Conservation (phyloP, 2,329 filamentous ascomycete species). For the Ceratocystiopsis sp. region DNA sequence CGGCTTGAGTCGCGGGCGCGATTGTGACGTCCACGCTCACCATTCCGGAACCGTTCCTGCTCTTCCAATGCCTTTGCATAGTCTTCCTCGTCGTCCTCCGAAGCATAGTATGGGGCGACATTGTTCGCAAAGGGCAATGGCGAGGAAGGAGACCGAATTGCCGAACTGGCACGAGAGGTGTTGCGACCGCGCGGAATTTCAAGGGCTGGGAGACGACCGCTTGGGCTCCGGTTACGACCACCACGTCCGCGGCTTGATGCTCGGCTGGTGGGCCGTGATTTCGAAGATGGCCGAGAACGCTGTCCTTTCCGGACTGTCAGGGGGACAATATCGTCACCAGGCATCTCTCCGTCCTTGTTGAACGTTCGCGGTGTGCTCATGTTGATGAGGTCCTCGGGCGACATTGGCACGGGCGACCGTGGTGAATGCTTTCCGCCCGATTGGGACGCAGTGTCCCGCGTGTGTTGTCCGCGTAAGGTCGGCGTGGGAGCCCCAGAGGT, state of each 20-base stretch:
- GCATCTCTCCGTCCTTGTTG: constrained; percentile 12
- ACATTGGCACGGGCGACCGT: constrained; percentile 87
- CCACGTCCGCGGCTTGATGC: constrained; percentile 29
- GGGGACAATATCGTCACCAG: constrained; percentile 9
- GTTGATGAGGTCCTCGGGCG: constrained; percentile 64
- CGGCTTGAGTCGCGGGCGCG: constrained; percentile 31
- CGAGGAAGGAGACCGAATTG: constrained; percentile 57
- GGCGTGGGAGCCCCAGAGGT: not conserved
- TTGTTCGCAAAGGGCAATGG: constrained; percentile 58
- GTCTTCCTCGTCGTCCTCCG: constrained; percentile 47
- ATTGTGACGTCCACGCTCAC: constrained; percentile 19
- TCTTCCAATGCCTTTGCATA: constrained; percentile 34
- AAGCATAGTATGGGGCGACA: constrained; percentile 33
- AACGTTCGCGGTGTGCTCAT: constrained; percentile 30
- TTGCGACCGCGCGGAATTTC: constrained; percentile 44
- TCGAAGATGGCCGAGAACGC: constrained; percentile 17
- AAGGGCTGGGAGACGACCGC: constrained; percentile 24
- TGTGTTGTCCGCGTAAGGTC: not conserved
- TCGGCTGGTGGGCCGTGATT: constrained; percentile 23
- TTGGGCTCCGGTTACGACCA: constrained; percentile 27
- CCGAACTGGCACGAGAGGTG: constrained; percentile 38
- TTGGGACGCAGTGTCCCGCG: constrained; percentile 30
- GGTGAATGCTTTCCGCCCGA: constrained; percentile 62
- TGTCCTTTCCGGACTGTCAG: constrained; percentile 5
- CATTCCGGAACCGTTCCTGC: constrained; percentile 37